phyloP scores from a whole-genome alignment of 2,329 filamentous ascomycete species.

The Grosmannia serpens region DNA sequence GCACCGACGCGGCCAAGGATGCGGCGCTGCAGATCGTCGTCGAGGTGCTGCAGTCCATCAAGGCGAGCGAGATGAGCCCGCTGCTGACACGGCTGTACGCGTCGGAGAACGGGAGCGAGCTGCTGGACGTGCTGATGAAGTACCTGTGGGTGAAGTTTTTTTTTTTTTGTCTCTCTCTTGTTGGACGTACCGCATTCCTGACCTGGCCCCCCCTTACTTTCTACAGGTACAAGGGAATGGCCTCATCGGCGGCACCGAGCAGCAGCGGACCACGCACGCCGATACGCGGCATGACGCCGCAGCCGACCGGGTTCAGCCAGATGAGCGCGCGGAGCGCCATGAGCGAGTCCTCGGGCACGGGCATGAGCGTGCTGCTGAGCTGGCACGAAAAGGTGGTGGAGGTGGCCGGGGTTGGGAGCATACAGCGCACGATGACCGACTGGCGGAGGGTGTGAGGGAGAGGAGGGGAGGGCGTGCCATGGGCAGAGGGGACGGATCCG shows the following conservation, averaged over 20 bases:
- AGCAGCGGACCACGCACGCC: constrained; percentile 34
- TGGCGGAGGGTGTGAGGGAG: constrained; percentile 68
- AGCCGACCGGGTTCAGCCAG: constrained; percentile 83
- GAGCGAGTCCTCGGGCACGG: constrained; percentile 63
- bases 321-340: constrained; percentile 41
- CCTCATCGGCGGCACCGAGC: constrained; percentile 25
- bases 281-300: constrained; percentile 47
- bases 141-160: constrained; percentile 58
- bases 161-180: neutral
- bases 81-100: constrained; percentile 73
- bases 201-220: neutral
- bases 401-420: constrained; percentile 79
- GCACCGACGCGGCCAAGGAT: constrained; percentile 52
- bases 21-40: constrained; percentile 77
- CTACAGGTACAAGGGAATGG: constrained; percentile 82
- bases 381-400: constrained; percentile 99
- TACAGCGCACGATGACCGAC: constrained; percentile 93
- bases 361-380: constrained; percentile 92
- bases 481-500: neutral
- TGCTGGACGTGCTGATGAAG: constrained; percentile 91
- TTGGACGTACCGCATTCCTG: neutral
- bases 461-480: neutral
- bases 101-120: constrained; percentile 68
- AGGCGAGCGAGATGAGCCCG: constrained; percentile 88
- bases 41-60: constrained; percentile 92